phyloP scores from a whole-genome alignment of 345 rosid species.

The Cochlearia excelsa region DNA sequence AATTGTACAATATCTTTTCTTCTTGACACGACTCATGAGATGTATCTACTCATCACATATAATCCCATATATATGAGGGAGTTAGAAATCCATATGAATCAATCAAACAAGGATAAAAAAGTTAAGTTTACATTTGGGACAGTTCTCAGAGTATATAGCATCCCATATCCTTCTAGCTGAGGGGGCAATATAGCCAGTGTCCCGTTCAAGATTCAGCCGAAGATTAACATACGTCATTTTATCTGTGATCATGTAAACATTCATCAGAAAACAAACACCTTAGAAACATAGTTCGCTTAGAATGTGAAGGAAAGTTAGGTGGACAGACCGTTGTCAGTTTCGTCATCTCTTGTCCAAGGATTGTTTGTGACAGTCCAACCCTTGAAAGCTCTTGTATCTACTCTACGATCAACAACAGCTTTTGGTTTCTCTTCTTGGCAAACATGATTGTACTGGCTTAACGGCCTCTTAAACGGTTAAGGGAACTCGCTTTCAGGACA shows the following conservation, averaged over 20 bases:
- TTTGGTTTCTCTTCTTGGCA: slow-evolving; percentile 97
- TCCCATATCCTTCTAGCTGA: slow-evolving; percentile 99
- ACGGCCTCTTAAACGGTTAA: slow-evolving; percentile 64
- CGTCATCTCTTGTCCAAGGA: slow-evolving; percentile 96
- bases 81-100: slow-evolving; percentile 14
- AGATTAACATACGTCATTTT: slow-evolving; percentile 94
- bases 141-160: slow-evolving; percentile 83
- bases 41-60: slow-evolving; percentile 49
- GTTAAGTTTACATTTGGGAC: slow-evolving; percentile 69
- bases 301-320: slow-evolving; percentile 9
- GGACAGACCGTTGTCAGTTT: slow-evolving; percentile 74
- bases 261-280: not conserved
- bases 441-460: slow-evolving; percentile 54
- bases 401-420: slow-evolving; percentile 81
- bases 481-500: slow-evolving; percentile 96
- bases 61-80: slow-evolving; percentile 11
- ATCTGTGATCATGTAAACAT: slow-evolving; percentile 40
- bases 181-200: slow-evolving; percentile 82
- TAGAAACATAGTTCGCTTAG: not conserved
- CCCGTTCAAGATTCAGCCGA: slow-evolving; percentile 81
- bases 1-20: slow-evolving; percentile 77
- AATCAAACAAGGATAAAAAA: slow-evolving; percentile 11
- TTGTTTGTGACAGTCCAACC: slow-evolving; percentile 91
- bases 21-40: slow-evolving; percentile 76
- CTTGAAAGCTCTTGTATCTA: slow-evolving; percentile 68